Evolutionary conservation across 805 yeast genomes (phyloP), one percentile per base, ranked within the genome.

Genomic region (Candida michaelii): DNA sequence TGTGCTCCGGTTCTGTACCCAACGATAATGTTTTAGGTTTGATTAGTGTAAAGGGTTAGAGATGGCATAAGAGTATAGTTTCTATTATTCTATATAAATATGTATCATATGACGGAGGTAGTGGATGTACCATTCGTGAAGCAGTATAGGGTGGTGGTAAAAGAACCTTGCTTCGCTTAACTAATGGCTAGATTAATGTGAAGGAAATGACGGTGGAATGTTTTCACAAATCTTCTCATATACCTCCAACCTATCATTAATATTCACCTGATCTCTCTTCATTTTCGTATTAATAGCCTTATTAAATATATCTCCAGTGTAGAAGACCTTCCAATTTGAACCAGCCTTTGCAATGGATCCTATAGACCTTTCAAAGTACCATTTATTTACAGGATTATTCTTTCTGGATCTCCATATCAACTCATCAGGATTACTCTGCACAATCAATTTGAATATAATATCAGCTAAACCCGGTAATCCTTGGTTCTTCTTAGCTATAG

Each of bases 381-480:
- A 93, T 57, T 89, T 89, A 67, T 93, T 93, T 6, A 93, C 97
- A 0, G 97, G 96, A 60, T 93, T 93, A 42, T 67, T 77, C 44
- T 76, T 76, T 35, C 96, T 70, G 1, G 98, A 91, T 54, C 99
- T 77, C 99, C 99, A 93, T 1, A 93, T 66, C 10, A 89, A 60
- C 57, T 89, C 93, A 12, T 74, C 64, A 0, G 88, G 85, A 56
- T 82, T 90, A 27, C 80, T 62, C 38, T 77, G 78, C 8, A 80
- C 66, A 71, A 93, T 79, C 6, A 85, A 73, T 58, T 91, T 93
- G 70, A 93, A 89, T 17, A 91, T 82, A 16, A 93, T 80, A 58
- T 93, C 99, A 0, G 99, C 97, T 11, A 91, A 82, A 4, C 97
- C 95, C 3, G 95, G 82, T 0, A 93, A 80, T 0, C 99, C 98